phyloP scores from a whole-genome alignment of 1,284 basidiomycete genomes.

The Microbotryomycetes sp. region DNA sequence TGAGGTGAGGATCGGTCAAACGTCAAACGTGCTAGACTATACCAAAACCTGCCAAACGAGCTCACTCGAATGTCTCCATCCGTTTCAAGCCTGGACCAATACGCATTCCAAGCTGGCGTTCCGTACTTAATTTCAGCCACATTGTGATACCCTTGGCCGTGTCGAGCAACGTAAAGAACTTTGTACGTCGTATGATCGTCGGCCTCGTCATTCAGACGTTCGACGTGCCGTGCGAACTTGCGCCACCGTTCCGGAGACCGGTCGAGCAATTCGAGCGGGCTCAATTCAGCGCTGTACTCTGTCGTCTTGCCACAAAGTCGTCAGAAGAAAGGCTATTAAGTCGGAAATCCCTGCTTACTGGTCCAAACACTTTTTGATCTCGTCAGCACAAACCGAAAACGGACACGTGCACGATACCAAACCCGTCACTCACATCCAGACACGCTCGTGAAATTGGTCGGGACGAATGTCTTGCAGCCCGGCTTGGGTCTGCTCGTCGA shows the following conservation, averaged over 20 bases:
- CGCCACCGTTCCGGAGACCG: constrained; percentile 51
- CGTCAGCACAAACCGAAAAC: too few relatives aligned
- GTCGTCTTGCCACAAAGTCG: too few relatives aligned
- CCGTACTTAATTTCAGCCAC: constrained; percentile 66
- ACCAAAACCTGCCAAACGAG: too few relatives aligned
- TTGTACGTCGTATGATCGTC: constrained; percentile 49
- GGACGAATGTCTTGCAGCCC: neutral
- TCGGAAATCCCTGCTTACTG: constrained; percentile 30
- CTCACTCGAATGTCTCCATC: constrained; percentile 55
- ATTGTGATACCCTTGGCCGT: constrained; percentile 70
- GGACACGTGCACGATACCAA: too few relatives aligned
- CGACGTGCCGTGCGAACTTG: constrained; percentile 46
- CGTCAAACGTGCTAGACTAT: too few relatives aligned
- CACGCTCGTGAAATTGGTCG: neutral
- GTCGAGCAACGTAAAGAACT: constrained; percentile 53
- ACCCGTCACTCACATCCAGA: neutral
- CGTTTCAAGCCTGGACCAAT: constrained; percentile 62
- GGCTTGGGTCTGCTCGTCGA: too few relatives aligned
- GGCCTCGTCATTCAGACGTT: constrained; percentile 47
- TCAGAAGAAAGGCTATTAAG: too few relatives aligned
- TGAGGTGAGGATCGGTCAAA: too few relatives aligned
- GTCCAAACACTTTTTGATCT: too few relatives aligned
- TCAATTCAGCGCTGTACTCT: too few relatives aligned
- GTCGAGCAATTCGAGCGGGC: too few relatives aligned
- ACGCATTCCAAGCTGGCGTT: constrained; percentile 37